Conservation (phyloP, 495 filamentous ascomycete species). For the Lineolata rhizophorae region DNA sequence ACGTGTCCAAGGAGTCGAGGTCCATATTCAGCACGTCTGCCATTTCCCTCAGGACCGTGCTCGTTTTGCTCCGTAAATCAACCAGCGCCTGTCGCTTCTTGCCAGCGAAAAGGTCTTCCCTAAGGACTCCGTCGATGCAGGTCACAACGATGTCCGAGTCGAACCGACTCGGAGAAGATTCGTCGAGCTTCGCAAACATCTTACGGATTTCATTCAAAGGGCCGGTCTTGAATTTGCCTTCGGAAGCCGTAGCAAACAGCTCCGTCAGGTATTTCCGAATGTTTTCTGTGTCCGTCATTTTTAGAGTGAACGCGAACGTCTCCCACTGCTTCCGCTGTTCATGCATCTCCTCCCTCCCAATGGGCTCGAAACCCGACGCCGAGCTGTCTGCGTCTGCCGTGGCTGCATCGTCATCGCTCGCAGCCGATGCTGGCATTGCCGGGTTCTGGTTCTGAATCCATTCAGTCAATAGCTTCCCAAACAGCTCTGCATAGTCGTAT, state of each 20-base stretch:
- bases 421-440: not conserved
- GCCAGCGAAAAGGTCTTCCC: slow-evolving; percentile 10
- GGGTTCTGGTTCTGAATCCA: slow-evolving; percentile 9
- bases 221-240: slow-evolving; percentile 5
- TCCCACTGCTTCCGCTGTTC: slow-evolving; percentile 33
- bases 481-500: slow-evolving; percentile 13
- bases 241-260: not conserved
- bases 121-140: slow-evolving; percentile 9
- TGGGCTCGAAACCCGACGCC: slow-evolving; percentile 14
- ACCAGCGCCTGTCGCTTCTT: slow-evolving; percentile 9
- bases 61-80: slow-evolving; percentile 6
- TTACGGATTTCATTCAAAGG: slow-evolving; percentile 2
- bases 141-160: slow-evolving; percentile 3
- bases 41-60: slow-evolving; percentile 9
- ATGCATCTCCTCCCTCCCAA: slow-evolving; percentile 26
- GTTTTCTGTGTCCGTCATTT: slow-evolving; percentile 8
- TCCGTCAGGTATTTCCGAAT: slow-evolving; percentile 11
- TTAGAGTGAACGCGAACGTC: slow-evolving; percentile 29
- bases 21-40: slow-evolving; percentile 16
- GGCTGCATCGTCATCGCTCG: slow-evolving; percentile 5
- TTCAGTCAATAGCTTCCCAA: slow-evolving; percentile 12
- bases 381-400: slow-evolving; percentile 1
- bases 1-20: slow-evolving; percentile 7
- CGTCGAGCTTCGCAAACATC: not conserved
- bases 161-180: slow-evolving; percentile 2